Evolutionary conservation across 768 basidiomycete genomes (phyloP).

Genomic region (Lactarius quietus): DNA sequence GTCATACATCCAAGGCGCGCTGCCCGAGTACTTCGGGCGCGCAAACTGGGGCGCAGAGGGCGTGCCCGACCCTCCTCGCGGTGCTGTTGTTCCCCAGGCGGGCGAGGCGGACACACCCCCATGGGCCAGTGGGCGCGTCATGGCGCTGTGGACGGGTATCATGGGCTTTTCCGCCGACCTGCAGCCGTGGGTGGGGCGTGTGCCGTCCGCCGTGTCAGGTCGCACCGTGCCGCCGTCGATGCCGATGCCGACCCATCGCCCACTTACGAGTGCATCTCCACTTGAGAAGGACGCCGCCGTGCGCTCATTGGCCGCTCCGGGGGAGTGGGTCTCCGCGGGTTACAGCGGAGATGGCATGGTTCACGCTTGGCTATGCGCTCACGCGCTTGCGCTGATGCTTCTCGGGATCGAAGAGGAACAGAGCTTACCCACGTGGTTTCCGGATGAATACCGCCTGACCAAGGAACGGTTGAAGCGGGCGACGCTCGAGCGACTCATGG

Average conservation of each 20-base stretch:
- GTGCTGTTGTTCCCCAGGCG: background rate
- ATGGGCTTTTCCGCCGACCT: conserved; percentile 58
- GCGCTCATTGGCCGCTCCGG: conserved; percentile 35
- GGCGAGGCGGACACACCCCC: conserved; percentile 36
- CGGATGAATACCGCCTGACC: conserved; percentile 45
- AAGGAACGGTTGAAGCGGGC: conserved; percentile 48
- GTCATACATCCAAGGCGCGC: conserved; percentile 45
- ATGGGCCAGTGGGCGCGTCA: conserved; percentile 47
- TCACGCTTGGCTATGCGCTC: conserved; percentile 61
- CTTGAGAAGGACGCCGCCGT: background rate
- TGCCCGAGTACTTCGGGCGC: conserved; percentile 52
- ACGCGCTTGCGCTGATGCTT: conserved; percentile 59
- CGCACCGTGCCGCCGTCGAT: conserved; percentile 6
- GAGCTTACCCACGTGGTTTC: conserved; percentile 44
- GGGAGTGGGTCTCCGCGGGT: conserved; percentile 72
- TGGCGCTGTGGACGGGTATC: conserved; percentile 61
- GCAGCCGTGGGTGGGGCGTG: conserved; percentile 66
- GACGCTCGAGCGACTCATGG: conserved; percentile 36
- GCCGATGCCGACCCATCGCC: background rate
- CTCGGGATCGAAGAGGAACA: conserved; percentile 39
- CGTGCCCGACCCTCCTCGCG: conserved; percentile 2
- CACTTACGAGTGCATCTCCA: conserved; percentile 4
- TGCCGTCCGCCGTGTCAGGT: conserved; percentile 48
- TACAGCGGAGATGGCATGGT: conserved; percentile 75
- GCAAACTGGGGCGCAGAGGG: conserved; percentile 43